A percentile compares a stretch with the other conserved stretches of the same genome.
These are phyloP conservation scores for Bruguiera gymnorhiza DNA, from an alignment of 345 rosid genomes.

Conservation along the genomic window DNA sequence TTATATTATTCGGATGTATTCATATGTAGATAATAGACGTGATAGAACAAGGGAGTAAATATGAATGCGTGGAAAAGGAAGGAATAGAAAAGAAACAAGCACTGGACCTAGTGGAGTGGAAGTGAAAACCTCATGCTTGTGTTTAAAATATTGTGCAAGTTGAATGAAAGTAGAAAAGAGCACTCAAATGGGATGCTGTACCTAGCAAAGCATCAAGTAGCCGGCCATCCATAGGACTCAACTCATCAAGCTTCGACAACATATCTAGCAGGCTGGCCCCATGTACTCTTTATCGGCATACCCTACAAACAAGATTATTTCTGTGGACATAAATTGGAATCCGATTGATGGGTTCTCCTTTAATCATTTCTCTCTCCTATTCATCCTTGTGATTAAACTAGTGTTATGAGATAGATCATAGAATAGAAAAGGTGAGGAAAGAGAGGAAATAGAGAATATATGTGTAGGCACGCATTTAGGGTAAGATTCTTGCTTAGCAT, in stretches of 20 bases:
- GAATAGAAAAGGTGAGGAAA: not conserved
- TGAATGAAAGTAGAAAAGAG: not conserved
- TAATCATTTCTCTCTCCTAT: constrained; percentile 37
- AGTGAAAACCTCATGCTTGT: not conserved
- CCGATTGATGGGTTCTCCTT: constrained; percentile 37
- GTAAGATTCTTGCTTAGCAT: constrained; percentile 23
- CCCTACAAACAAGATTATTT: constrained; percentile 6
- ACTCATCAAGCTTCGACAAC: not conserved
- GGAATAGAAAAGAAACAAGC: not conserved
- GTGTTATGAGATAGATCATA: not conserved
- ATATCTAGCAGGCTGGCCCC: not conserved
- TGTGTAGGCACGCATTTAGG: not conserved
- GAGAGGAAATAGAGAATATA: not conserved
- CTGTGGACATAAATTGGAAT: constrained; percentile 42
- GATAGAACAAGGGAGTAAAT: not conserved
- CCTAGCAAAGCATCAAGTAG: not conserved
- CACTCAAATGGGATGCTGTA: not conserved
- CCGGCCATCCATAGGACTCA: not conserved
- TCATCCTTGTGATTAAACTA: not conserved
- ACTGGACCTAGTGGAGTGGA: constrained; percentile 1
- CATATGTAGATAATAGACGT: not conserved
- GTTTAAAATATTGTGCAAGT: not conserved
- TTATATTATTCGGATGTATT: not conserved
- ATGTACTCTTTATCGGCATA: not conserved
- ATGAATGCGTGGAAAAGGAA: not conserved